Base-by-base conservation (phyloP, 371 early-diverging fungal genomes). In the Chytridium lagenaria region DNA sequence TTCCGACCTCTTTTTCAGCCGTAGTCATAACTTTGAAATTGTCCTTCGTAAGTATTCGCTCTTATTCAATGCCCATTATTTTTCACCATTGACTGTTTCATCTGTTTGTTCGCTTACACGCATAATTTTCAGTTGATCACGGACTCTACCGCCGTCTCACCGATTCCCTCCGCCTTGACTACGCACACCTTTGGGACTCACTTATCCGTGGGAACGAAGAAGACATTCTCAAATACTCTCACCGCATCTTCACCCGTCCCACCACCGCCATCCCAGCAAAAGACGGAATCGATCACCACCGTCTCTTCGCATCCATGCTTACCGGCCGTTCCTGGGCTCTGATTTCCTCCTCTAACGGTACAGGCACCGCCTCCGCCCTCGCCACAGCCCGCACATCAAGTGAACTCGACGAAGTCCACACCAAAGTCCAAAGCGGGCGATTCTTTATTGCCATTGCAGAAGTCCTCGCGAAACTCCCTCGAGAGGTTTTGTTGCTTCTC, bases 81-180 rank as follows among this genome's bases (percentile, higher is more conserved):
- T 23, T 55, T 55, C 30, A 44, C n/a, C n/a, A n/a, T n/a, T n/a
- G n/a, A n/a, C n/a, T 55, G 10, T 10, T 55, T 26, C 26, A 55
- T 23, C 10, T 7, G 26, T 38, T 68, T 64, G 2, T 28, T 65
- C 22, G n/a, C 3, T 19, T 63, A 23, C 31, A 26, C 63, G 15
- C 30, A 26, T n/a, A 57, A 57, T 15, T 15, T 2, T 2, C 34
- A 74, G 80, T 98, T 65, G 98, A 98, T 77, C 98, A 97, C 77
- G 98, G 98, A 2, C 84, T 98, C 16, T 98, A 98, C 80, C 91
- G 95, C n/a, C 81, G 82, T 39, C 81, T 98, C 37, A 69, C 90
- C 0, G 79, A 84, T 1, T 85, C 87, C n/a, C 89, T 96, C 81
- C 88, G 93, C n/a, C 83, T 90, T 15, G 87, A 91, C 73, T 97